phyloP scores from a whole-genome alignment of 2,329 filamentous ascomycete species.

The Pseudogymnoascus sp. region DNA sequence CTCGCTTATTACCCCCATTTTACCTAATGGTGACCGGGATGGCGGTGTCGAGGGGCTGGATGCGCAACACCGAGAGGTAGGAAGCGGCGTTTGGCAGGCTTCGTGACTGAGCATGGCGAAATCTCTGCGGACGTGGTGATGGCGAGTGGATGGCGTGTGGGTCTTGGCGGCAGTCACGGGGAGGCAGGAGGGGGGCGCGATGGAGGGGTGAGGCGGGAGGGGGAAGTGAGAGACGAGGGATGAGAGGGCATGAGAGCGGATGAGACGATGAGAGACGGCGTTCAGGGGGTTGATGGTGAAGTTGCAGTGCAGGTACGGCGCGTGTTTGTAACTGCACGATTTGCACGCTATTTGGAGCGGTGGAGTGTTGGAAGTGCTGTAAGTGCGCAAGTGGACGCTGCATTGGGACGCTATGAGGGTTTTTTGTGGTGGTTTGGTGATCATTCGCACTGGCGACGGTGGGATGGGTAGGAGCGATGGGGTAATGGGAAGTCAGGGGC shows the following conservation, averaged over 20 bases:
- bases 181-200: neutral
- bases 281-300: neutral
- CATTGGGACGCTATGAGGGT: neutral
- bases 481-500: neutral
- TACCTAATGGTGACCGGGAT: neutral
- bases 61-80: neutral
- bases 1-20: slow-evolving; percentile 1
- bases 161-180: slow-evolving; percentile 1
- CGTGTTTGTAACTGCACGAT: neutral
- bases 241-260: neutral
- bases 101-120: neutral
- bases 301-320: neutral
- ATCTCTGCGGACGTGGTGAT: neutral
- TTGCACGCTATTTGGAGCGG: neutral
- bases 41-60: neutral
- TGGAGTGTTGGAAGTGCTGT: no score
- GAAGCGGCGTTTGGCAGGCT: neutral
- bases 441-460: neutral
- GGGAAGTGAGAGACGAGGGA: neutral
- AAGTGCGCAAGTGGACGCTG: neutral
- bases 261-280: neutral
- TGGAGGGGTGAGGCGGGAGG: neutral
- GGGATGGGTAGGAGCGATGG: neutral
- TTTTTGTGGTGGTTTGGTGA: neutral
- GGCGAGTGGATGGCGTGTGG: neutral